Evolutionary conservation across 2,329 filamentous ascomycete species (phyloP), one percentile per base, ranked within the genome.

Genomic region (Hymenoscyphus fructigenus): DNA sequence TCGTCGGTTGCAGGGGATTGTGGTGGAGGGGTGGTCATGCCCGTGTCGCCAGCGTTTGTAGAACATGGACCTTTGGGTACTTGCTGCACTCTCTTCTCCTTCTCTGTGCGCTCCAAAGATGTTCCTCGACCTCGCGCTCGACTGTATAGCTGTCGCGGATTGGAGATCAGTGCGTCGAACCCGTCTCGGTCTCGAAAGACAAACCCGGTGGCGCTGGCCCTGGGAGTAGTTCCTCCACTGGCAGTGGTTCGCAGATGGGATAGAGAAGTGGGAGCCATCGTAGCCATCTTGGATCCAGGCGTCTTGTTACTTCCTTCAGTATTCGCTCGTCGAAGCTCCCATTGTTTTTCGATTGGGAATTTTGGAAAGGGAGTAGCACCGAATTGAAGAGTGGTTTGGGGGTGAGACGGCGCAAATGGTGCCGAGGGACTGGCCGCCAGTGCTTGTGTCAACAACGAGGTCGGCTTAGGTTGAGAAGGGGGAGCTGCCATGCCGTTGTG

Each of bases 61-160:
- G 73, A 72, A 60, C 65, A 70, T 62, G 67, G 38, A 53, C 70
- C 69, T 66, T 75, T 68, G 59, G 76, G 72, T 47, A 73, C 56
- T 34, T 76, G 72, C 61, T 75, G 75, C 32, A 76, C 65, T 63
- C 75, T 75, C 50, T 75, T 76, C 68, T 81, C 80, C 69, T 77
- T 78, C 6, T 78, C 76, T 4, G 78, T 79, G n/a, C 78, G 75
- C 68, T 81, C 80, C 32, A 79, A 67, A 23, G 80, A 81, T 29
- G 75, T 77, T n/a, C 77, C 77, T 67, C 79, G 62, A 53, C 70
- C 70, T 66, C 69, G 68, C 5, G 60, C 44, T 34, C 71, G 75
- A 57, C 68, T 66, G 60, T 78, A 72, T 26, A 74, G 72, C 14
- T 78, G 76, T 47, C 76, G 74, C 60, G 79, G 76, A 64, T 74